These are phyloP conservation scores for Irpex sp. DNA, from an alignment of 1,284 basidiomycete genomes.

Conservation along the genomic window DNA sequence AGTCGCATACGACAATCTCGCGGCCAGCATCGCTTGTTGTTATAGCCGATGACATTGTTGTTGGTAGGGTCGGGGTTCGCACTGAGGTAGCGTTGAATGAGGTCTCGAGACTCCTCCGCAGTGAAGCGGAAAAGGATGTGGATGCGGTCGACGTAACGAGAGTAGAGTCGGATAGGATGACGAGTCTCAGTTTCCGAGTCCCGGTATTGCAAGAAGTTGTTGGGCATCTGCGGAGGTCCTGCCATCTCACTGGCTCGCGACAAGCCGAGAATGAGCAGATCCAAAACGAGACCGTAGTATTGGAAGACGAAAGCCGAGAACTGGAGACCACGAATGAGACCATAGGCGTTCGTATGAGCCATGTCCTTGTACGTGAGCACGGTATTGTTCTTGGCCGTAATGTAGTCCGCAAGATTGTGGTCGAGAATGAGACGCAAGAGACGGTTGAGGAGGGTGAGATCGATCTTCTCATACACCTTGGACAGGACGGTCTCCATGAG, in stretches of 20 bases:
- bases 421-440: constrained; percentile 91
- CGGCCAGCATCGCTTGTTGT: constrained; percentile 99
- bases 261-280: constrained; percentile 89
- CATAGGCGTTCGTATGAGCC: constrained; percentile 90
- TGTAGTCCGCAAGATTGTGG: constrained; percentile 97
- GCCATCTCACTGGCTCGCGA: constrained; percentile 97
- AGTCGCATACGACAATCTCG: constrained; percentile 98
- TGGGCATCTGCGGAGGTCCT: constrained; percentile 90
- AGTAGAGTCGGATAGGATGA: constrained; percentile 93
- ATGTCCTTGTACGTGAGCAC: constrained; percentile 56
- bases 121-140: constrained; percentile 97
- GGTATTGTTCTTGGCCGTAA: constrained; percentile 96
- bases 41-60: constrained; percentile 98
- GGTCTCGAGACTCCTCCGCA: constrained; percentile 96
- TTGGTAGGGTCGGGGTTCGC: constrained; percentile 98
- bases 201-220: constrained; percentile 94
- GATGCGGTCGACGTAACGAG: constrained; percentile 88
- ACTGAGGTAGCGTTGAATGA: constrained; percentile 95
- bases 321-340: constrained; percentile 90
- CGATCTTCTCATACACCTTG: constrained; percentile 97
- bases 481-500: constrained; percentile 96
- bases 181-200: constrained; percentile 90
- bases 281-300: constrained; percentile 88
- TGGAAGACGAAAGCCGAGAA: constrained; percentile 98
- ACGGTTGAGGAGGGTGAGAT: constrained; percentile 89